Evolutionary conservation across 352 stramenopile species (phyloP).

Genomic region (Pythium volutum): DNA sequence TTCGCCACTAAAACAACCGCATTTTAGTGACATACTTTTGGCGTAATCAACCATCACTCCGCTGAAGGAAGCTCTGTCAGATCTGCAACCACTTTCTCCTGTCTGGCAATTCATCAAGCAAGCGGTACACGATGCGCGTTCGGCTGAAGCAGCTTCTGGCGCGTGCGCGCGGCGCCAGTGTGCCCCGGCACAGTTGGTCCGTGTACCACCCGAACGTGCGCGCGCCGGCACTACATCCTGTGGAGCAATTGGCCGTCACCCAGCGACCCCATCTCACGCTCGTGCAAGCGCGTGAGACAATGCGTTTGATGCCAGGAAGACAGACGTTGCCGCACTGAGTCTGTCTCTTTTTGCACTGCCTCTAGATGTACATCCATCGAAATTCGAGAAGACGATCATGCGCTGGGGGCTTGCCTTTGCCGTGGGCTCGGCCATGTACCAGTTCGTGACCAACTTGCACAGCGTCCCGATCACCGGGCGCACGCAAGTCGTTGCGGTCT

Average conservation of each 20-base stretch:
- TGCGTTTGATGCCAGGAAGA: neutral
- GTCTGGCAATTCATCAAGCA: too few species aligned
- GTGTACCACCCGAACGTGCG: conserved; percentile 9
- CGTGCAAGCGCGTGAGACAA: conserved; percentile 8
- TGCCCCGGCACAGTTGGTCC: conserved; percentile 18
- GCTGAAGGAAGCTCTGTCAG: too few species aligned
- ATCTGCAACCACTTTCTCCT: too few species aligned
- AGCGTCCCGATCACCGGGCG: conserved; percentile 62
- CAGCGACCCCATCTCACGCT: conserved; percentile 7
- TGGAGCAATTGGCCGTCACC: conserved; percentile 2
- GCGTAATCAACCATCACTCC: too few species aligned
- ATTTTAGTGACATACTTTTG: too few species aligned
- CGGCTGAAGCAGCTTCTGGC: too few species aligned
- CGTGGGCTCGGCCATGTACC: conserved; percentile 48
- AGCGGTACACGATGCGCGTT: too few species aligned
- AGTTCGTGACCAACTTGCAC: conserved; percentile 71
- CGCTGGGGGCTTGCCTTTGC: conserved; percentile 39
- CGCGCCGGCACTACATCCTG: conserved; percentile 3
- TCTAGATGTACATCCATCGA: conserved; percentile 47
- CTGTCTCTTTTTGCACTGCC: neutral
- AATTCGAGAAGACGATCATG: conserved; percentile 39
- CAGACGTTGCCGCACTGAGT: neutral
- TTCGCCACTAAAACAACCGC: too few species aligned
- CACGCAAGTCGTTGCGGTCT: conserved; percentile 65
- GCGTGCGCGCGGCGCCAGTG: neutral